Percentiles rank a stretch among this genome's conserved stretches.
These are phyloP conservation scores for Lactifluus hygrophoroides DNA, from an alignment of 768 basidiomycete genomes.

Conservation along the genomic window DNA sequence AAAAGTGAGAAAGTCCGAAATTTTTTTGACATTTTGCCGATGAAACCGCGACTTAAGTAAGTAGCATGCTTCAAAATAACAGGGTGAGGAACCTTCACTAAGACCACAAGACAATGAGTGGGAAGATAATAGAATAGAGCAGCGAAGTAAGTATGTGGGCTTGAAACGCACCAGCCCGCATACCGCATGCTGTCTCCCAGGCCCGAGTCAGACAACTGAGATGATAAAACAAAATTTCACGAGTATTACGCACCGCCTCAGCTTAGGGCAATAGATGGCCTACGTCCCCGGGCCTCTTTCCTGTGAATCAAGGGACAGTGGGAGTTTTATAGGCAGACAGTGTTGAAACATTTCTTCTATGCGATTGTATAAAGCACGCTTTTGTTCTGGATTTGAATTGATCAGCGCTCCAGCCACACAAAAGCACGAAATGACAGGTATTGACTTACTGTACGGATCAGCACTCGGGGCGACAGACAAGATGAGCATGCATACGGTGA, in stretches of 20 bases:
- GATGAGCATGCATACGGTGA: background rate
- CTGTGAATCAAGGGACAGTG: background rate
- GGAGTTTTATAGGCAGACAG: background rate
- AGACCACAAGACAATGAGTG: too few relatives aligned
- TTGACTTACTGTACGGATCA: background rate
- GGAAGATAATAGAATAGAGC: too few relatives aligned
- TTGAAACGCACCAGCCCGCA: too few relatives aligned
- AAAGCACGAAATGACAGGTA: background rate
- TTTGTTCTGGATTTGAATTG: background rate
- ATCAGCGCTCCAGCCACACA: background rate
- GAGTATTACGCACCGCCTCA: background rate
- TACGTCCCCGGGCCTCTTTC: background rate
- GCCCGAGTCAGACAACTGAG: too few relatives aligned
- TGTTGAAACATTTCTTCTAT: background rate
- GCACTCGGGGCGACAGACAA: background rate
- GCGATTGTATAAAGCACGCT: slow-evolving; percentile 1
- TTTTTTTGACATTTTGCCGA: too few relatives aligned
- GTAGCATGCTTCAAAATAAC: too few relatives aligned
- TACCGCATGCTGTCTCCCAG: too few relatives aligned
- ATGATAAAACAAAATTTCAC: too few relatives aligned
- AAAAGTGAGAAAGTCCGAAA: too few relatives aligned
- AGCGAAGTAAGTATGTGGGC: too few relatives aligned
- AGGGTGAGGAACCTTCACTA: too few relatives aligned
- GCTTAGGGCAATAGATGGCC: background rate
- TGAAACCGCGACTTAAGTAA: too few relatives aligned